Evolutionary conservation across 225 moss, liverwort and hornwort species (phyloP).

Genomic region (Marchantia paleacea): DNA sequence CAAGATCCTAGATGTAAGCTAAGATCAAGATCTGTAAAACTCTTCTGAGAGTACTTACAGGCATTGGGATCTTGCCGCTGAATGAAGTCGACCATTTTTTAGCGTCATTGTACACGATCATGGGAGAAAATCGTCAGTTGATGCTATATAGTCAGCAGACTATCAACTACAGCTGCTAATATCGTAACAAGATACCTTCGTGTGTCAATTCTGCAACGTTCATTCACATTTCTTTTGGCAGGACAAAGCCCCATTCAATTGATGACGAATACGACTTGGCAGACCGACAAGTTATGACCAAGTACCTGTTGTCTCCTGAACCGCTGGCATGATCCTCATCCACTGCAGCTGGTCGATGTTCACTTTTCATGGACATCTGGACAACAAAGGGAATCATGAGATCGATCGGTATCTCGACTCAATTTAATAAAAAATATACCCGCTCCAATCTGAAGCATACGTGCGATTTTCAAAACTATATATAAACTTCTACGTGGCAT

Average conservation of each 20-base stretch:
- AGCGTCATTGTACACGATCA: neutral
- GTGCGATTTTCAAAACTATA: neutral
- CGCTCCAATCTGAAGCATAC: neutral
- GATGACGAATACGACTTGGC: neutral
- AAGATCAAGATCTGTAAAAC: too few species aligned
- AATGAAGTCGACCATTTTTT: neutral
- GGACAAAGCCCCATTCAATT: neutral
- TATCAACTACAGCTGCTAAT: neutral
- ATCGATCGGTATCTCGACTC: neutral
- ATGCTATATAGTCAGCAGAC: neutral
- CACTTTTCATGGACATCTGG: constrained; percentile 19
- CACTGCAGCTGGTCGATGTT: constrained; percentile 7
- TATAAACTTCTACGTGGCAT: neutral
- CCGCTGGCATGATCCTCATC: constrained; percentile 17
- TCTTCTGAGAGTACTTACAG: constrained; percentile 46
- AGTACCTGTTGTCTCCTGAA: constrained; percentile 26
- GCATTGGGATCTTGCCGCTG: constrained; percentile 51
- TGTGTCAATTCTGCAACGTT: too few species aligned
- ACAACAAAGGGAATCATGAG: neutral
- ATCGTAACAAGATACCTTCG: neutral
- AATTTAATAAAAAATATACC: neutral
- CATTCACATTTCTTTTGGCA: neutral
- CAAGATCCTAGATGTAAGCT: too few species aligned
- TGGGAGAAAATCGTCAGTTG: neutral
- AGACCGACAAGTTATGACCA: neutral